Evolutionary conservation across 2,329 filamentous ascomycete species (phyloP).

Genomic region (Aspergillus sp.): DNA sequence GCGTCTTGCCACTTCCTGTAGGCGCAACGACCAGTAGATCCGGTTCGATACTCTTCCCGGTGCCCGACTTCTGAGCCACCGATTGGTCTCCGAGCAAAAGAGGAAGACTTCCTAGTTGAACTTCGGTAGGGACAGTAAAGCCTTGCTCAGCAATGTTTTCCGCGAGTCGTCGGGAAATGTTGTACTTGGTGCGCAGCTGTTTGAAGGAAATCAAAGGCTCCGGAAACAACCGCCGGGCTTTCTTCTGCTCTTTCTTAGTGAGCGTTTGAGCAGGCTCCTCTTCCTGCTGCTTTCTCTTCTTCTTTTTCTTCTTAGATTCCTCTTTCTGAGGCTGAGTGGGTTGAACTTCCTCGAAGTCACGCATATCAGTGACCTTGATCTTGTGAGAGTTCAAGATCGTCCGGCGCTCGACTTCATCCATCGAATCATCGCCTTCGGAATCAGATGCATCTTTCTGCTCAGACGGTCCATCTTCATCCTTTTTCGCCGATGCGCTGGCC

Average conservation of each 20-base stretch:
- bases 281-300: constrained; percentile 56
- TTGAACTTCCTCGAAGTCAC: constrained; percentile 47
- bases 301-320: constrained; percentile 54
- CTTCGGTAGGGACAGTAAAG: constrained; percentile 86
- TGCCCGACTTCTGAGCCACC: constrained; percentile 41
- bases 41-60: constrained; percentile 46
- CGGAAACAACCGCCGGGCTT: constrained; percentile 65
- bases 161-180: constrained; percentile 70
- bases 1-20: constrained; percentile 93
- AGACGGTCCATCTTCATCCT: constrained; percentile 18
- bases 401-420: constrained; percentile 72
- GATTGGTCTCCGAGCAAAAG: constrained; percentile 63
- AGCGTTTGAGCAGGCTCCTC: constrained; percentile 31
- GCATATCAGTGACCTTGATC: constrained; percentile 79
- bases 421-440: constrained; percentile 31
- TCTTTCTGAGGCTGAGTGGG: constrained; percentile 26
- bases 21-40: constrained; percentile 88
- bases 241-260: constrained; percentile 53
- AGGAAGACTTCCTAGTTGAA: constrained; percentile 84
- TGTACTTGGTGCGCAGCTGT: constrained; percentile 69
- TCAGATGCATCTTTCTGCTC: constrained; percentile 27
- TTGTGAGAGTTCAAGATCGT: constrained; percentile 76
- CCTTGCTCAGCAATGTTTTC: constrained; percentile 82
- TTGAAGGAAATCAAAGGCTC: constrained; percentile 77
- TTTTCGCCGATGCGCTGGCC: constrained; percentile 19